These are phyloP conservation scores for Alnus rubra DNA, from an alignment of 306 rosid species.

Conservation along the genomic window DNA sequence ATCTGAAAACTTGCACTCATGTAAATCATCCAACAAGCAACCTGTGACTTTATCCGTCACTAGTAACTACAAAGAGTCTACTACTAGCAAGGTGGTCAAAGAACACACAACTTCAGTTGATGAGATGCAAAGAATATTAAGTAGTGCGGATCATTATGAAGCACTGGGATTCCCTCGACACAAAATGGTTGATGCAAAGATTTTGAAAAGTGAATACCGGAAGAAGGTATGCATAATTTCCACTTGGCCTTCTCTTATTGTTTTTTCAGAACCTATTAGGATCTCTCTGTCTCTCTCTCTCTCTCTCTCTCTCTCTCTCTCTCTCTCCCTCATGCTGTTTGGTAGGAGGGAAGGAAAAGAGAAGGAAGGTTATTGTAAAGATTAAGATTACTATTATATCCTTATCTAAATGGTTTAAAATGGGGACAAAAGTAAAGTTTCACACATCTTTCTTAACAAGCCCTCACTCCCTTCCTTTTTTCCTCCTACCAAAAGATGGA, in stretches of 20 bases:
- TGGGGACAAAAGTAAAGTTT: neutral
- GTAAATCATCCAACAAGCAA: constrained; percentile 68
- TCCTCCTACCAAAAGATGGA: neutral
- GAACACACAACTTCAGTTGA: constrained; percentile 62
- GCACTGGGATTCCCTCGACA: constrained; percentile 82
- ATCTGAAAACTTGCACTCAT: constrained; percentile 70
- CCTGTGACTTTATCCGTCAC: constrained; percentile 52
- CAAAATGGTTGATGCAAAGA: constrained; percentile 65
- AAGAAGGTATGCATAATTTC: constrained; percentile 53
- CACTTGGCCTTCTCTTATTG: neutral
- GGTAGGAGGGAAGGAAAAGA: neutral
- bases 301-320: too few relatives aligned
- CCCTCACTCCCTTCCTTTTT: neutral
- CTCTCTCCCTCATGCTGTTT: neutral
- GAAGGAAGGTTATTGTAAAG: neutral
- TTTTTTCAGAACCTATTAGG: neutral
- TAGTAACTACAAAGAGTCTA: constrained; percentile 51
- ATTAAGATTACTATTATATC: neutral
- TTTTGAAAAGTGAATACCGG: constrained; percentile 79
- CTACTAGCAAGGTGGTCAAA: constrained; percentile 51
- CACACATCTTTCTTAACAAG: neutral
- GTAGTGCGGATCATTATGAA: constrained; percentile 75
- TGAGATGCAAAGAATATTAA: constrained; percentile 83
- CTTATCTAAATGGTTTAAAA: neutral
- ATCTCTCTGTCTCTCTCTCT: neutral